phyloP scores from a whole-genome alignment of 2,329 filamentous ascomycete genomes.

The Fusarium fracticaudum region DNA sequence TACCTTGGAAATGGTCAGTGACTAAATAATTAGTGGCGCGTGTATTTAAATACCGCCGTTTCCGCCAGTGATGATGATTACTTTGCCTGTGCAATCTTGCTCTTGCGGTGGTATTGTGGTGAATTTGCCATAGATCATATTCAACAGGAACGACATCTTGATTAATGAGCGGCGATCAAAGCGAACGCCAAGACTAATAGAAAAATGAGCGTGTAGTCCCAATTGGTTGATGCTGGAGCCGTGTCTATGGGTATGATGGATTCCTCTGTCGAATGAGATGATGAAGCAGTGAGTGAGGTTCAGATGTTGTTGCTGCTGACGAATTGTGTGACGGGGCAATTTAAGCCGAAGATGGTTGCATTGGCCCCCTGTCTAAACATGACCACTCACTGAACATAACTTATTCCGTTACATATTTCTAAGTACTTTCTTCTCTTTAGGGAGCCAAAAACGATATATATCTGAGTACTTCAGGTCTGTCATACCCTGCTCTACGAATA shows the following conservation, averaged over 20 bases:
- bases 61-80: conserved; percentile 55
- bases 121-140: conserved; percentile 26
- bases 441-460: not conserved
- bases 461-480: not conserved
- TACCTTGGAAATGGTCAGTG: conserved; percentile 37
- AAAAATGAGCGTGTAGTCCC: not conserved
- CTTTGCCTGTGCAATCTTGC: conserved; percentile 48
- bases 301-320: not conserved
- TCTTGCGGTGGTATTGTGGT: conserved; percentile 44
- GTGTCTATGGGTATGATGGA: not conserved
- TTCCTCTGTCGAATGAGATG: not conserved
- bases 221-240: not conserved
- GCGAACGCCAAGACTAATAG: not conserved
- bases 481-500: not conserved
- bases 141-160: conserved; percentile 8
- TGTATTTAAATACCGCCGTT: conserved; percentile 44
- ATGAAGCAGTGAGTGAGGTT: not conserved
- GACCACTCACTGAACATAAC: not conserved
- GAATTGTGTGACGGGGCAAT: not conserved
- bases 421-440: not conserved
- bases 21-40: too few species aligned
- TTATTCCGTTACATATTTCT: not conserved
- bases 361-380: not conserved
- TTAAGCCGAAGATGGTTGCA: not conserved
- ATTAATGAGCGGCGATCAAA: not conserved